Base-by-base conservation (phyloP, 805 yeast species). In the Candida wancherniae region DNA sequence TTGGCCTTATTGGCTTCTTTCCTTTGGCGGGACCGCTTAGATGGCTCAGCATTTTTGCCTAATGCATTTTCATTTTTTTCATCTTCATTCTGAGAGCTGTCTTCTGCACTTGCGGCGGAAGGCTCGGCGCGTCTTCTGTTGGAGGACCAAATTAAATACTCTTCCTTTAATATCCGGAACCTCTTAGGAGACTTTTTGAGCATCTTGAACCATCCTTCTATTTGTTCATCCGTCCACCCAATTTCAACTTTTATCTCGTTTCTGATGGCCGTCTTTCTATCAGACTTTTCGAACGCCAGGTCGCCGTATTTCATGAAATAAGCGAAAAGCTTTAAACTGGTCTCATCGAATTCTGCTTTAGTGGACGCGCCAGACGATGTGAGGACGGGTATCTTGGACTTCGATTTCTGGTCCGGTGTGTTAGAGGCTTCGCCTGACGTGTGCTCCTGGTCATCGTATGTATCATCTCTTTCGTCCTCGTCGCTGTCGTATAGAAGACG, bases 161-260 rank as follows among this genome's bases (percentile, higher is more conserved):
- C 71, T 31, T 78, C 80, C 46, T 84, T 94, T 34, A 84, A 51
- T 3, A 75, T 36, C 44, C 72, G 71, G 41, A 73, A 79, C 34
- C 83, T 65, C 25, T 66, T 64, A 1, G 92, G 86, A 24, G 77
- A 73, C 45, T 73, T 73, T 30, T 74, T 68, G 12, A 87, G 51
- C 81, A 83, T 81, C 34, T 82, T 61, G 1, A 81, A 80, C 97
- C 97, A 90, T 0, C 95, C 95, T 64, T 88, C 96, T 28, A 90
- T 75, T 52, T 85, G 95, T 49, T 86, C 95, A 55, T 87, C 88
- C 0, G 87, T 66, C 95, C 94, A 86, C 1, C 65, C 64, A 0
- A 80, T 71, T 22, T 65, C 63, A 5, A 53, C 44, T 40, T 69
- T 73, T 50, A 85, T 59, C 15, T 67, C 69, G 19, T 61, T 57